Evolutionary conservation across 2,329 filamentous ascomycete genomes (phyloP), one percentile per base, ranked within the genome.

Genomic region (Aspergillus sp.): DNA sequence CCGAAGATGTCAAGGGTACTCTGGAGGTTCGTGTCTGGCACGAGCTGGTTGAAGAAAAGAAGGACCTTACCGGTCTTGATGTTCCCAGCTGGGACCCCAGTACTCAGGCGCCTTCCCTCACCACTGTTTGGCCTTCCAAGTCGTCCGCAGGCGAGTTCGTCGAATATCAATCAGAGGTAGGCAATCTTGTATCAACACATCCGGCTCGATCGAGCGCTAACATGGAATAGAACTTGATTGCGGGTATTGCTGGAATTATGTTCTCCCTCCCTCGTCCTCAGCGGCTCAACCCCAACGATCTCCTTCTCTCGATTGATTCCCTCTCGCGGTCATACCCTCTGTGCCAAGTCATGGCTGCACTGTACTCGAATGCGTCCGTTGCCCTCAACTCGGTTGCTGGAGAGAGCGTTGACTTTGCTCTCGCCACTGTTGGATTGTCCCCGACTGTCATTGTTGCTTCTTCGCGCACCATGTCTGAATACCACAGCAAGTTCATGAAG

Each of bases 1-100:
- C 93, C 10, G 85, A 89, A 70, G 89, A 90, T 55, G 88, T 89
- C 59, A 89, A 89, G 15, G 86, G 89, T 59, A 87, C 84, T 63
- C 82, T 96, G 62, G 90, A 90, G 58, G 90, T 97, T 15, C 86
- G 88, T n/a, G 95, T 94, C 13, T 99, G 94, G 93, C 91, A 96
- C 70, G 91, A 97, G 61, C 85, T 98, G 56, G 80, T 97, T 25
- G 86, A 89, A 65, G 90, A 95, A 63, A 83, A 84, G 65, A 85
- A 87, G 17, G 78, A 80, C 28, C 81, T 80, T 57, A 82, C 85
- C 39, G 85, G 83, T 45, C 79, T 79, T 7, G 85, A 91, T 19
- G 81, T 97, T 12, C 91, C 91, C 1, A 77, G 83, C 9, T 77
- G 85, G 54, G 85, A 87, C 43, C 83, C 82, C 23, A 85, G 84